phyloP scores from a whole-genome alignment of 2,329 filamentous ascomycete species.

The Xylariaceae sp. region DNA sequence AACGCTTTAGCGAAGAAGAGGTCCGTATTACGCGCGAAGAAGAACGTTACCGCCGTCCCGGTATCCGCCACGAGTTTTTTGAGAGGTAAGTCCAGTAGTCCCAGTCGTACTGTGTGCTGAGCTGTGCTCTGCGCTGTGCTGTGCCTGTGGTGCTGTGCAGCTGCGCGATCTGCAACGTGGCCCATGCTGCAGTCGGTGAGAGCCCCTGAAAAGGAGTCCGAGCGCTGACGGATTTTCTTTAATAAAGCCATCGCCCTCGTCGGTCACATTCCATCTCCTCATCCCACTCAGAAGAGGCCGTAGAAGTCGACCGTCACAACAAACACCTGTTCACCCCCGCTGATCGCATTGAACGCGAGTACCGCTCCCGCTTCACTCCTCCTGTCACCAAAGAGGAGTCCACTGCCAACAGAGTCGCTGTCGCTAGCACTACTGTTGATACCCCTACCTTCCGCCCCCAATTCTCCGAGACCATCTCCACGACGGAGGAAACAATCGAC shows the following conservation, averaged over 20 bases:
- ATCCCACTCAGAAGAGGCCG: conserved; percentile 56
- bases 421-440: conserved; percentile 24
- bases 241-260: neutral
- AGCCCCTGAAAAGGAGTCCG: no score
- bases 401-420: neutral
- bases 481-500: conserved; percentile 55
- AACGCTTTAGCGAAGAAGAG: conserved; percentile 74
- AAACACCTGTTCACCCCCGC: conserved; percentile 46
- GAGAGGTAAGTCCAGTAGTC: conserved; percentile 40
- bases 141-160: no score
- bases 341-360: conserved; percentile 62
- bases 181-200: no score
- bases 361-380: conserved; percentile 55
- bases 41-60: conserved; percentile 69
- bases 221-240: no score
- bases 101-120: neutral
- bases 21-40: conserved; percentile 74
- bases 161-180: no score
- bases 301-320: conserved; percentile 58
- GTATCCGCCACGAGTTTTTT: conserved; percentile 52
- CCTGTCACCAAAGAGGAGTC: conserved; percentile 38
- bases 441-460: conserved; percentile 32
- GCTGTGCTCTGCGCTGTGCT: no score
- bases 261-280: conserved; percentile 20
- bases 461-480: conserved; percentile 42